Evolutionary conservation across 1,139 yeast genomes (phyloP).

Genomic region (Candida albicans): DNA sequence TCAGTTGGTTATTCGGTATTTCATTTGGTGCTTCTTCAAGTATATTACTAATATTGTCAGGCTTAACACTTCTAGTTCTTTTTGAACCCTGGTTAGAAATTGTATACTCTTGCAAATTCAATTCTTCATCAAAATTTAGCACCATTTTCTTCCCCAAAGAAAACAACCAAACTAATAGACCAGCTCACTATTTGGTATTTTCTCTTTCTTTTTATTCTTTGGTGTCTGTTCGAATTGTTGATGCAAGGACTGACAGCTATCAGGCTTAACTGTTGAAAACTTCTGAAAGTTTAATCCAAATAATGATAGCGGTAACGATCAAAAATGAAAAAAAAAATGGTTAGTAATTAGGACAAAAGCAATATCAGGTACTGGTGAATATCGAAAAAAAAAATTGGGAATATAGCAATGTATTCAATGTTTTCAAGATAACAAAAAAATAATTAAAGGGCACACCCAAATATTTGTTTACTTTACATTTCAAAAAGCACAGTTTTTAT

Average conservation of each 20-base stretch:
- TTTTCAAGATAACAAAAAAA: constrained; percentile 7
- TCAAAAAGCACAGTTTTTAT: neutral
- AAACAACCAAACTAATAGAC: neutral
- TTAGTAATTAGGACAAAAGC: neutral
- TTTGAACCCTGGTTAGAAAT: neutral
- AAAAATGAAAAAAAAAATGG: neutral
- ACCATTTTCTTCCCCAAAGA: constrained; percentile 1
- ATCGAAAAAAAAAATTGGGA: neutral
- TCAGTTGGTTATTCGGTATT: neutral
- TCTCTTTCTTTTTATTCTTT: neutral
- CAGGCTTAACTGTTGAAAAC: too few relatives aligned
- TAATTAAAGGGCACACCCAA: neutral
- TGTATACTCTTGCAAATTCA: constrained; percentile 5
- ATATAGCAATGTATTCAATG: constrained; percentile 3
- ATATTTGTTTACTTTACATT: too few relatives aligned
- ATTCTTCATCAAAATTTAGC: constrained; percentile 4
- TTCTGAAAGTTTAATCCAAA: neutral
- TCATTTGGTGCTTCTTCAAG: neutral
- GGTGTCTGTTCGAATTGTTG: neutral
- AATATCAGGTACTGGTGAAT: neutral
- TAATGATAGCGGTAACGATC: neutral
- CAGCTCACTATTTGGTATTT: neutral
- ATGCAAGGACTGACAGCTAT: too few relatives aligned
- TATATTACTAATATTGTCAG: neutral
- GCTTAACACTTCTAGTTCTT: neutral